phyloP scores from a whole-genome alignment of 176 grass and related monocot species.

The Avena insularis region DNA sequence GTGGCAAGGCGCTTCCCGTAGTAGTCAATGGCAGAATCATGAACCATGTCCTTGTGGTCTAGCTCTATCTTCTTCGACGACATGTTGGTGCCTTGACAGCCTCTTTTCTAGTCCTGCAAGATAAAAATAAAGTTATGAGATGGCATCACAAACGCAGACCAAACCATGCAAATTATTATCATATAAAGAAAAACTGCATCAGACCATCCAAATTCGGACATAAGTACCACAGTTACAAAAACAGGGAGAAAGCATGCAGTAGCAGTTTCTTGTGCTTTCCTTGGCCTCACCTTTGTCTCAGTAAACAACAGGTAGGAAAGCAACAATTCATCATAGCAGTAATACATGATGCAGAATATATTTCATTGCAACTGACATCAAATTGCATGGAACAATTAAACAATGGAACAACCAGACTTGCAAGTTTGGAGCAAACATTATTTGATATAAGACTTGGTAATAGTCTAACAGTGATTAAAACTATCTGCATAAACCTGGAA shows the following conservation, averaged over 20 bases:
- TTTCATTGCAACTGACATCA: background rate
- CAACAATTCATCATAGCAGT: background rate
- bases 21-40: constrained; percentile 79
- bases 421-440: background rate
- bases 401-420: background rate
- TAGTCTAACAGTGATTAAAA: background rate
- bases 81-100: constrained; percentile 48
- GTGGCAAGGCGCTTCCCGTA: constrained; percentile 86
- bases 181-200: constrained; percentile 10
- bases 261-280: background rate
- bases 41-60: constrained; percentile 78
- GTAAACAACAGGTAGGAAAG: background rate
- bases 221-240: constrained; percentile 1
- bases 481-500: background rate
- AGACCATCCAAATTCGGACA: background rate
- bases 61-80: constrained; percentile 78
- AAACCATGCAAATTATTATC: background rate
- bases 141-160: background rate
- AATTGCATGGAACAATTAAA: background rate
- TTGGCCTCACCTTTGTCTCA: background rate
- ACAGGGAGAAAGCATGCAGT: background rate
- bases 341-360: background rate
- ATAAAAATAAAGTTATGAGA: constrained; percentile 20
- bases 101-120: background rate
- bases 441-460: background rate